These are phyloP conservation scores for Cladosporium sp. DNA, from an alignment of 2,329 filamentous ascomycete species.

Conservation along the genomic window DNA sequence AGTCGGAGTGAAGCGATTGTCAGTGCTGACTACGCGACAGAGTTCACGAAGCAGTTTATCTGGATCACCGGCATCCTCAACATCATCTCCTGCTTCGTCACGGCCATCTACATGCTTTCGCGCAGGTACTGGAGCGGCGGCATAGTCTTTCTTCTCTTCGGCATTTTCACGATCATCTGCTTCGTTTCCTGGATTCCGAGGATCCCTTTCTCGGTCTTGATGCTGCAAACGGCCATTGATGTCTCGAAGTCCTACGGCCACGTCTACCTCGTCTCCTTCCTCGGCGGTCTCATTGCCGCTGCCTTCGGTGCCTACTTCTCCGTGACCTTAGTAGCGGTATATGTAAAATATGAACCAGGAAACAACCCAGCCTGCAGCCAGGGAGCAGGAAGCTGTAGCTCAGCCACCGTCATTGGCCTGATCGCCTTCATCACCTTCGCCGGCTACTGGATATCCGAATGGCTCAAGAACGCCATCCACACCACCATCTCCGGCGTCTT, in stretches of 20 bases:
- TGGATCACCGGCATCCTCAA: conserved; percentile 90
- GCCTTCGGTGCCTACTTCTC: conserved; percentile 80
- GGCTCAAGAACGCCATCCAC: conserved; percentile 89
- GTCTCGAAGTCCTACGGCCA: conserved; percentile 79
- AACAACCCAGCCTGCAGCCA: conserved; percentile 50
- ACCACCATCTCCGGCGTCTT: conserved; percentile 83
- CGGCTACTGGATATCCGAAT: conserved; percentile 90
- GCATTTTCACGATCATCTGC: conserved; percentile 70
- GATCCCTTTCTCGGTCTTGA: conserved; percentile 85
- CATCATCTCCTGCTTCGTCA: conserved; percentile 75
- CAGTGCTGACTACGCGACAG: conserved; percentile 1
- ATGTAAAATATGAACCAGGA: conserved; percentile 71
- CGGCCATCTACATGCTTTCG: conserved; percentile 78
- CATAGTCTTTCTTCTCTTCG: conserved; percentile 79
- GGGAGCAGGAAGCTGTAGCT: conserved; percentile 55
- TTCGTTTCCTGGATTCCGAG: conserved; percentile 85
- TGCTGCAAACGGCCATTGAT: conserved; percentile 81
- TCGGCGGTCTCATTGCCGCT: conserved; percentile 71
- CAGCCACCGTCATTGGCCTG: conserved; percentile 73
- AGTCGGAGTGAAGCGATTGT: neutral
- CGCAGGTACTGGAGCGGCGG: conserved; percentile 73
- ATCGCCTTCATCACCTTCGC: conserved; percentile 85
- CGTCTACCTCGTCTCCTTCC: conserved; percentile 76
- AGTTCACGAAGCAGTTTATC: conserved; percentile 74
- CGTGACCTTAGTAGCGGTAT: conserved; percentile 78